phyloP scores from a whole-genome alignment of 2,329 filamentous ascomycete species.

The Diaporthe citri region DNA sequence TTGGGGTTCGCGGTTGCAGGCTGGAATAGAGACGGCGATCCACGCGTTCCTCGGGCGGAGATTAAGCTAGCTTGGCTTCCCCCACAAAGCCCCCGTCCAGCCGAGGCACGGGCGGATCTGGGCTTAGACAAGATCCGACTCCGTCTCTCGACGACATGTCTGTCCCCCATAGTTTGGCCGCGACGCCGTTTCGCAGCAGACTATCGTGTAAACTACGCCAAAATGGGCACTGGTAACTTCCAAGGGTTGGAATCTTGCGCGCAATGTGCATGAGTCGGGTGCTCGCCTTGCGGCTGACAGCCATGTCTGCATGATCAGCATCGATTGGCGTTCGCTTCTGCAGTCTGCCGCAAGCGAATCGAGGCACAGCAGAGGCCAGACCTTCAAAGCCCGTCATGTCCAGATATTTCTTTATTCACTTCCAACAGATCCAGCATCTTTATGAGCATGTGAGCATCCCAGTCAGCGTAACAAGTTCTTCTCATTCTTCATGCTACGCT shows the following conservation, averaged over 20 bases:
- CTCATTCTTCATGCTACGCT: background rate
- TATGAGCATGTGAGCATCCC: background rate
- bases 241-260: background rate
- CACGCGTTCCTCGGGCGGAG: constrained; percentile 21
- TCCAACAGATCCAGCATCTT: background rate
- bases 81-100: constrained; percentile 3
- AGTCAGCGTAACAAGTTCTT: background rate
- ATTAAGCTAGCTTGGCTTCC: constrained; percentile 19
- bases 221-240: too few relatives aligned
- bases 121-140: background rate
- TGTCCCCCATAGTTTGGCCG: background rate
- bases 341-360: background rate
- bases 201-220: background rate
- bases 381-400: background rate
- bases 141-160: background rate
- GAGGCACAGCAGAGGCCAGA: background rate
- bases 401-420: background rate
- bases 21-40: background rate
- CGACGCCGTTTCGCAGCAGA: background rate
- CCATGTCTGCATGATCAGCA: background rate
- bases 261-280: background rate
- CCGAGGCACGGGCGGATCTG: constrained; percentile 13
- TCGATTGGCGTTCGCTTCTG: background rate
- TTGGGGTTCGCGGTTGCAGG: background rate
- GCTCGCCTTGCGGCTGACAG: background rate